Percentiles rank a stretch among this genome's conserved stretches.
These are phyloP conservation scores for Lyophyllum atratum DNA, from an alignment of 768 basidiomycete genomes.

Conservation along the genomic window DNA sequence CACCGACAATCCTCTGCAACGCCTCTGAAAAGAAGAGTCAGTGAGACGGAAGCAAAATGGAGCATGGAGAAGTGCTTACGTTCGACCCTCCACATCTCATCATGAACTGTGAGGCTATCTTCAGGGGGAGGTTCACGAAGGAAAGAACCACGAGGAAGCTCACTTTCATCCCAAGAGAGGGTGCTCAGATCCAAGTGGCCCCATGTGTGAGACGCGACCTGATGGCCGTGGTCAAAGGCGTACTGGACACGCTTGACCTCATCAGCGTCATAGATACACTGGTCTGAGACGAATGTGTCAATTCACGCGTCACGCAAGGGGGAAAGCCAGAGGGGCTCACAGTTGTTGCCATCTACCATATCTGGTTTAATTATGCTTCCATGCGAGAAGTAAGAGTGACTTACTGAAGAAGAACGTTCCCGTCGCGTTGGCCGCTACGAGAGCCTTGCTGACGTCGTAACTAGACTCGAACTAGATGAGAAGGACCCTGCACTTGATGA, in stretches of 20 bases:
- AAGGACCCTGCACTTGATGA: not conserved
- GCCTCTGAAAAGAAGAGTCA: slow-evolving; percentile 32
- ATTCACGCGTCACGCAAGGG: not conserved
- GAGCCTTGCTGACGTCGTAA: slow-evolving; percentile 36
- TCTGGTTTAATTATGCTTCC: not conserved
- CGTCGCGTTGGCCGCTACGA: slow-evolving; percentile 33
- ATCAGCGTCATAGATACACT: slow-evolving; percentile 40
- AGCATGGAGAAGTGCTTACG: slow-evolving; percentile 26
- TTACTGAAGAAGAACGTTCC: slow-evolving; percentile 50
- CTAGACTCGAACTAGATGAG: slow-evolving; percentile 15
- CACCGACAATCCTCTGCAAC: slow-evolving; percentile 41
- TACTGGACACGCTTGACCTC: slow-evolving; percentile 34
- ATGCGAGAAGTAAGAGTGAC: slow-evolving; percentile 11
- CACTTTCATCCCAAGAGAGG: slow-evolving; percentile 42
- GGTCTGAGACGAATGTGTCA: slow-evolving; percentile 23
- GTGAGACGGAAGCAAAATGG: not conserved
- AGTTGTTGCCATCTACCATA: slow-evolving; percentile 40
- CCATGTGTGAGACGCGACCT: slow-evolving; percentile 50
- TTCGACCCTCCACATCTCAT: slow-evolving; percentile 48
- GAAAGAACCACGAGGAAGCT: slow-evolving; percentile 9
- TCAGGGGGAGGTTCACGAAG: not conserved
- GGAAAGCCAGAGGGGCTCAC: slow-evolving; percentile 19
- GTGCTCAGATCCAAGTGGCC: slow-evolving; percentile 39
- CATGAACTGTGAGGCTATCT: slow-evolving; percentile 31
- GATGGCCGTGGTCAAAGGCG: slow-evolving; percentile 40